Evolutionary conservation across 768 basidiomycete species (phyloP).

Genomic region (Suillus sp.): DNA sequence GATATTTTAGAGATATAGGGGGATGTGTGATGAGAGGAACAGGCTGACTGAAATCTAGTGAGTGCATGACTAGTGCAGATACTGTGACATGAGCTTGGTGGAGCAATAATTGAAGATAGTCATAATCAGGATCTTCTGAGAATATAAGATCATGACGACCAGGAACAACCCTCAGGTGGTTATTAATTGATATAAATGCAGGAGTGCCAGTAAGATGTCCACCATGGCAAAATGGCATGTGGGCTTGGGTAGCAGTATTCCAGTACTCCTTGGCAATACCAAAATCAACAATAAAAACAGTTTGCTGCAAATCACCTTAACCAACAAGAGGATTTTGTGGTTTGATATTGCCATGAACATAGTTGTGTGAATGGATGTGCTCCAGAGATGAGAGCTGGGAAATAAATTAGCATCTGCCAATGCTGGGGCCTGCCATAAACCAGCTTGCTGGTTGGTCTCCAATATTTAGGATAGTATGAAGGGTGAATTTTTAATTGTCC

Average conservation of each 20-base stretch:
- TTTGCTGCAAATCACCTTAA: neutral
- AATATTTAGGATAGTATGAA: neutral
- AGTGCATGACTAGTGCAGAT: neutral
- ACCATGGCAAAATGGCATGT: constrained; percentile 3
- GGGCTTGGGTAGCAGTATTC: neutral
- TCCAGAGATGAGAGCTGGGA: too few relatives aligned
- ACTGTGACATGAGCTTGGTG: neutral
- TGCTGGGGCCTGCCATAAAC: neutral
- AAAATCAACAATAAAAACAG: constrained; percentile 1
- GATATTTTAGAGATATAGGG: too few relatives aligned
- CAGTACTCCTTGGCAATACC: neutral
- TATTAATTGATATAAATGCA: neutral
- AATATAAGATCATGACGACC: neutral
- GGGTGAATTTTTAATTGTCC: neutral
- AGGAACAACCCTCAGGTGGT: constrained; percentile 4
- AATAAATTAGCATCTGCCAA: neutral
- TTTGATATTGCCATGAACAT: too few relatives aligned
- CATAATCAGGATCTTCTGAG: neutral
- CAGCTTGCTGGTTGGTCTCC: neutral
- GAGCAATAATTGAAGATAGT: neutral
- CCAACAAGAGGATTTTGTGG: neutral
- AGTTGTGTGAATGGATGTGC: too few relatives aligned
- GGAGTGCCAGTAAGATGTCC: constrained; percentile 7
- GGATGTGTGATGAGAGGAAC: neutral
- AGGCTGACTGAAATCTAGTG: neutral